Base-by-base conservation (phyloP, 306 rosid genomes). In the Vigna mungo region DNA sequence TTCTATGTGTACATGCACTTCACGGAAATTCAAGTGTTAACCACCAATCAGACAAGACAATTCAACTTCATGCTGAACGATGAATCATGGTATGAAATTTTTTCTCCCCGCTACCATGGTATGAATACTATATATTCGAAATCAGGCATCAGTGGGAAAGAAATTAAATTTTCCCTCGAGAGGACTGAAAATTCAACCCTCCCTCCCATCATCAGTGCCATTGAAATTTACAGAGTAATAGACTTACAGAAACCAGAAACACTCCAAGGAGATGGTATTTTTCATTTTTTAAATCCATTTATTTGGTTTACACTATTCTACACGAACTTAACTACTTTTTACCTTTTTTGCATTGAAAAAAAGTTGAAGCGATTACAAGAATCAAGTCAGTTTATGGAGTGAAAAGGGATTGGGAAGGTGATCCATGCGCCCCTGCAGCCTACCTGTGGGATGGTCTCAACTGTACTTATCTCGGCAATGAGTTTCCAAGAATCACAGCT, bases 371-470 rank as follows among this genome's bases (percentile, higher is more conserved):
- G 0, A 79, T 90, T 21, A 67, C 77, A n/a, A 86, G 18, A 23
- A 79, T 88, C 39, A 83, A 86, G 80, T 76, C 83, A 30, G 25
- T 74, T 4, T 90, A 88, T 62, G 64, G 47, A 60, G 55, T 87
- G 68, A 43, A 64, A 47, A 86, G 74, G 68, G 72, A 80, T 48
- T 87, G 90, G 89, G 82, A 82, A 75, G 91, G 86, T 63, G 88
- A 90, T 80, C 91, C 90, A 27, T 87, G 91, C 56, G 25, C 51
- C 37, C 94, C 91, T 0, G 14, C 49, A 55, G 61, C 2, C 5
- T 82, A 86, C 71, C 2, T 37, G 70, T 89, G 91, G 94, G 47
- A 77, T n/a, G 88, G 94, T 41, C 58, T 87, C 10, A 84, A 71
- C 36, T 89, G 91, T 76, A 65, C 48, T 46, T 41, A 59, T 23